These are phyloP conservation scores for Scytalidium sp. DNA, from an alignment of 2,329 filamentous ascomycete species.

Conservation along the genomic window DNA sequence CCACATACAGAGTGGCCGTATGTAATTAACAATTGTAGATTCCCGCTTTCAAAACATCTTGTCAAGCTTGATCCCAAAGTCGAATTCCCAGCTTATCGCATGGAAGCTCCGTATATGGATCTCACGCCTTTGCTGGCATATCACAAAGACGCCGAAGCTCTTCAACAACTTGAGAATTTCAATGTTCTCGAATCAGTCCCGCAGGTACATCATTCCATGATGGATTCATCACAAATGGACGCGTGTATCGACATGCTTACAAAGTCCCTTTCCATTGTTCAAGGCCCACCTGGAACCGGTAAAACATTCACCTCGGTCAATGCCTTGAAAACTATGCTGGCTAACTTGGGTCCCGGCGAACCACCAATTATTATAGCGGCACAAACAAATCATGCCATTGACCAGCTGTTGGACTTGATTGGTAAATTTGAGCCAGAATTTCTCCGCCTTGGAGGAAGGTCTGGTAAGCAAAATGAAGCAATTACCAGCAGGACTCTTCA, in stretches of 20 bases:
- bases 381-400: constrained; percentile 88
- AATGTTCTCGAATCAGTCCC: constrained; percentile 57
- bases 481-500: constrained; percentile 67
- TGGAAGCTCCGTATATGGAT: constrained; percentile 44
- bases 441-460: constrained; percentile 47
- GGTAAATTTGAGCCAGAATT: constrained; percentile 56
- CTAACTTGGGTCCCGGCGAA: constrained; percentile 52
- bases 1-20: not conserved
- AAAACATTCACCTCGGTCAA: constrained; percentile 82
- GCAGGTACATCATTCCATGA: constrained; percentile 33
- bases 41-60: constrained; percentile 62
- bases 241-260: constrained; percentile 71
- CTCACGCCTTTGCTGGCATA: constrained; percentile 40
- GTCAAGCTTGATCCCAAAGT: constrained; percentile 44
- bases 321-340: constrained; percentile 63
- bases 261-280: constrained; percentile 70
- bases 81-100: constrained; percentile 49
- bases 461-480: constrained; percentile 43
- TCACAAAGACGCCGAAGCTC: constrained; percentile 8
- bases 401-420: constrained; percentile 63
- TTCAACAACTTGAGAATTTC: constrained; percentile 40
- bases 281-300: constrained; percentile 67
- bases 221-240: constrained; percentile 69
- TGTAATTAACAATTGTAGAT: constrained; percentile 31
- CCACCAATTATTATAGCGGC: constrained; percentile 76